Base-by-base conservation (phyloP, 768 basidiomycete species). In the Boletus tomentosulus region DNA sequence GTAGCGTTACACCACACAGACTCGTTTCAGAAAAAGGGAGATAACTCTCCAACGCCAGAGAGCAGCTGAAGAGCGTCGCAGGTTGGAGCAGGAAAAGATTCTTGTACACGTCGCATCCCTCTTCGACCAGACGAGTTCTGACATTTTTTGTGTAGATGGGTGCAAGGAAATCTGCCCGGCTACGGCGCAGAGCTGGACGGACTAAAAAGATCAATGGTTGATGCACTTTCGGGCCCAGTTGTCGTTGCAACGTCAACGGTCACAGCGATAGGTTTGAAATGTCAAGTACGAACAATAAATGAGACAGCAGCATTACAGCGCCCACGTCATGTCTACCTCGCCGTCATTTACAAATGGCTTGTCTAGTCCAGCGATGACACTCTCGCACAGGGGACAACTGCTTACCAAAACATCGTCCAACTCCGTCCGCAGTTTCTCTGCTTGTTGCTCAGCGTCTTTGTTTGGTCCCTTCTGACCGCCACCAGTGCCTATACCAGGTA, bases 381-480 rank as follows among this genome's bases (percentile, higher is more conserved):
- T 86, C 66, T 98, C 97, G 69, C 97, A 99, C 53, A 98, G 72
- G 30, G 95, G 94, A 73, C 97, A 98, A 55, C 79, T 90, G 60
- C 87, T 86, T 16, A 94, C 87, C 38, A 99, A 74, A 56, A 98
- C 68, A 50, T 92, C 89, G 61, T 99, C 97, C 65, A 99, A 68
- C 73, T 98, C 93, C 39, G 78, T 78, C 60, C 89, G 77, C 67
- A 97, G 62, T 67, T 80, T 85, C 71, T 92, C 90, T 45, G 76
- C 73, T 68, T 83, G 85, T 65, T 79, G 83, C 54, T 78, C 80
- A 35, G 74, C 78, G 57, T 83, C 82, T 39, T 73, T 71, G 56
- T 66, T 73, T 30, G 67, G 58, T 35, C 69, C 74, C 62, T 77
- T 76, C 49, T 74, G 78, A 5, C 77, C 76, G 19, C 77, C 74